phyloP scores from a whole-genome alignment of 108 stramenopile genomes.

The Heterococcus sp. region DNA sequence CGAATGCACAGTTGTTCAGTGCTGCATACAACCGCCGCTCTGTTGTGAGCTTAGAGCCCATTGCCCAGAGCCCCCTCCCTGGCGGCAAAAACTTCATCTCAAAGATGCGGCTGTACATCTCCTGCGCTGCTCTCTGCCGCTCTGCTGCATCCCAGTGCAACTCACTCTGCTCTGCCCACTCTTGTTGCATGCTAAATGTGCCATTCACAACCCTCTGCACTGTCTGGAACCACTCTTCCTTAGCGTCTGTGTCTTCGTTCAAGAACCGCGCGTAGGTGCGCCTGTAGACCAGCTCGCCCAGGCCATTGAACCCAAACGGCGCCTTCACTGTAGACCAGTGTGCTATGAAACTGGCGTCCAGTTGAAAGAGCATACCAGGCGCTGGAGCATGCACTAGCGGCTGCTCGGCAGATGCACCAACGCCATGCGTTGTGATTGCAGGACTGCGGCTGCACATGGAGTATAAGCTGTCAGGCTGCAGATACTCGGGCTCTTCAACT shows the following conservation, averaged over 20 bases:
- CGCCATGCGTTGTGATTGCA: too few species aligned
- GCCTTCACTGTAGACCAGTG: constrained; percentile 5
- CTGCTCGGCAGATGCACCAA: too few species aligned
- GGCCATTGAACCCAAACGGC: constrained; percentile 62
- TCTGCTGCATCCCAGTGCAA: constrained; percentile 55
- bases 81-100: constrained; percentile 64
- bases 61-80: constrained; percentile 62
- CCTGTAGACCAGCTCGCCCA: constrained; percentile 61
- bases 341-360: neutral
- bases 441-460: too few species aligned
- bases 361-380: too few species aligned
- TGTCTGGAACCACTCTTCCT: constrained; percentile 39
- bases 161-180: constrained; percentile 51
- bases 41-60: constrained; percentile 60
- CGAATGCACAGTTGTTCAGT: constrained; percentile 66
- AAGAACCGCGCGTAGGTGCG: constrained; percentile 54
- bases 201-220: constrained; percentile 59
- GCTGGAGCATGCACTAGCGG: too few species aligned
- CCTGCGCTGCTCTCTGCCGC: constrained; percentile 49
- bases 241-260: constrained; percentile 6
- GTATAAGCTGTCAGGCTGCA: too few species aligned
- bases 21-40: constrained; percentile 59
- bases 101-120: constrained; percentile 63
- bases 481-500: too few species aligned
- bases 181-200: constrained; percentile 64